Conservation (phyloP, 2,329 filamentous ascomycete species). For the Coniochaeta hoffmannii region DNA sequence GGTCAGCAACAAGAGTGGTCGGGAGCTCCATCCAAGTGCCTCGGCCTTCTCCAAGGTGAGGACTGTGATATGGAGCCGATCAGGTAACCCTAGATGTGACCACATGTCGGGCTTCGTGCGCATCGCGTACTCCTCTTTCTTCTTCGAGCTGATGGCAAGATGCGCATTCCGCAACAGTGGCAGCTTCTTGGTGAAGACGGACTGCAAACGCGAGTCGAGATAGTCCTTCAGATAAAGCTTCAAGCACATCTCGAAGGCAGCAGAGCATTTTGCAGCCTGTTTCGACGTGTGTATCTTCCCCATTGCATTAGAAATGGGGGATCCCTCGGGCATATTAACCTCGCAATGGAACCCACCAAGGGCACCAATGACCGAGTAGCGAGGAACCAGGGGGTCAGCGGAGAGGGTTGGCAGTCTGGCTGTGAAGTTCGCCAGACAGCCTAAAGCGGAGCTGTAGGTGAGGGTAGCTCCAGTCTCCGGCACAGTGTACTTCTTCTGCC, state of each 20-base stretch:
- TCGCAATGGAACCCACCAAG: constrained; percentile 65
- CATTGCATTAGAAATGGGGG: constrained; percentile 59
- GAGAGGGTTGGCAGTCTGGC: constrained; percentile 51
- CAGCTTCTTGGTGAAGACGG: constrained; percentile 62
- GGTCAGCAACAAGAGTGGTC: constrained; percentile 64
- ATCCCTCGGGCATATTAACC: constrained; percentile 66
- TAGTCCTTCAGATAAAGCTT: constrained; percentile 57
- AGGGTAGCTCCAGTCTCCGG: constrained; percentile 66
- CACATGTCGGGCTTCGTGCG: constrained; percentile 71
- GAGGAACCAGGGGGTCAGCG: constrained; percentile 28
- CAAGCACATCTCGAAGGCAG: constrained; percentile 77
- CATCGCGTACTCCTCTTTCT: constrained; percentile 68
- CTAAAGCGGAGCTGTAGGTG: constrained; percentile 67
- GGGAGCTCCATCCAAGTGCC: constrained; percentile 50
- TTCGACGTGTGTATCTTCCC: constrained; percentile 64
- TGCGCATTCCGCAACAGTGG: constrained; percentile 83
- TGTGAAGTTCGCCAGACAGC: constrained; percentile 66
- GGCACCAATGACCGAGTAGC: constrained; percentile 55
- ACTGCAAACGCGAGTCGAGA: constrained; percentile 67
- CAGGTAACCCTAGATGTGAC: constrained; percentile 41
- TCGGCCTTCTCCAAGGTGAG: constrained; percentile 51
- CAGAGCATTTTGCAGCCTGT: constrained; percentile 74
- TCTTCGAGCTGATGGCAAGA: constrained; percentile 73
- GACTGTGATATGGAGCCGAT: constrained; percentile 51
- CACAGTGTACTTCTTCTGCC: constrained; percentile 50